These are phyloP conservation scores for Agrostemma githago DNA, from an alignment of 148 eudicot genomes.

Conservation along the genomic window DNA sequence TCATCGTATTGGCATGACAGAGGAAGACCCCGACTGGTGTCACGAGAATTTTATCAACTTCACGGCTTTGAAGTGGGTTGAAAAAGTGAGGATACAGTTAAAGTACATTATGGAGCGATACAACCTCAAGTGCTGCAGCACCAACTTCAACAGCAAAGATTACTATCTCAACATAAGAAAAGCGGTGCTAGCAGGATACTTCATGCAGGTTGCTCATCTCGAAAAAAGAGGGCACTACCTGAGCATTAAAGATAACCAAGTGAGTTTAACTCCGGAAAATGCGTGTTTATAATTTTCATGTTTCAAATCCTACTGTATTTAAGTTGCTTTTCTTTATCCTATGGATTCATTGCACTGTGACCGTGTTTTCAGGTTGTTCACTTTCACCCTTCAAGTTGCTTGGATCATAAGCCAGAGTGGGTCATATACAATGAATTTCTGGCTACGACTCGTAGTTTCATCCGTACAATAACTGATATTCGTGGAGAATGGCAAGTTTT, in stretches of 20 bases:
- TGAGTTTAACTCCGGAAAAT: slow-evolving; percentile 18
- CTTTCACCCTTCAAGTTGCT: slow-evolving; percentile 94
- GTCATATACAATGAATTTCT: slow-evolving; percentile 97
- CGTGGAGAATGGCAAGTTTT: slow-evolving; percentile 90
- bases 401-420: slow-evolving; percentile 99
- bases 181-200: slow-evolving; percentile 97
- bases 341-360: background rate
- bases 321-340: background rate
- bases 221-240: slow-evolving; percentile 87
- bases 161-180: slow-evolving; percentile 91
- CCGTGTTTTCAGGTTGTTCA: slow-evolving; percentile 60
- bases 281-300: background rate
- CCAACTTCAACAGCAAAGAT: slow-evolving; percentile 91
- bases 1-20: slow-evolving; percentile 29
- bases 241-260: slow-evolving; percentile 95
- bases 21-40: slow-evolving; percentile 90
- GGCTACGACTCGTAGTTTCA: slow-evolving; percentile 82
- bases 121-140: slow-evolving; percentile 84
- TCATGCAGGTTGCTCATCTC: slow-evolving; percentile 98
- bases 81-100: slow-evolving; percentile 93
- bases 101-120: slow-evolving; percentile 85
- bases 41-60: slow-evolving; percentile 83
- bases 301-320: too few relatives aligned
- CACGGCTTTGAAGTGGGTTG: slow-evolving; percentile 80
- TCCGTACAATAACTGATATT: slow-evolving; percentile 93